phyloP scores from a whole-genome alignment of 1,139 yeast genomes.

The Diutina pseudorugosa region DNA sequence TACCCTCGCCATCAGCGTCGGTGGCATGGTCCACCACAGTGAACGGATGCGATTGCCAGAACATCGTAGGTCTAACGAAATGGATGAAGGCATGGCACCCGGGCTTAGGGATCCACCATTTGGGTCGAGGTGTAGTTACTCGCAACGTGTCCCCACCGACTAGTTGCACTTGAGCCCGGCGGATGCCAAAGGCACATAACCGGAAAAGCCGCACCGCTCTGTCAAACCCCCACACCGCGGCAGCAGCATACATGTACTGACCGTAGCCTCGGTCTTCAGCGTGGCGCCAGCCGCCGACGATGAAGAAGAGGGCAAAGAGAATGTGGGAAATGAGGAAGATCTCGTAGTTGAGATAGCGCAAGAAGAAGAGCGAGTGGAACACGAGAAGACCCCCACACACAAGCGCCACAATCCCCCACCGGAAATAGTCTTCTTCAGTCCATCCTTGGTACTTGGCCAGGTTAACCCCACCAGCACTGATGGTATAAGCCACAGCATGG shows the following conservation, averaged over 20 bases:
- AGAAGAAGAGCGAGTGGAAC: conserved; percentile 24
- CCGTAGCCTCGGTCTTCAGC: conserved; percentile 26
- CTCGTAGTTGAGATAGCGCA: conserved; percentile 34
- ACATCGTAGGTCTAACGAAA: conserved; percentile 37
- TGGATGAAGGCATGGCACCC: conserved; percentile 59
- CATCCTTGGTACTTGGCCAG: conserved; percentile 20
- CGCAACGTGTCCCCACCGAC: conserved; percentile 34
- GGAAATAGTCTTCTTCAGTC: conserved; percentile 24
- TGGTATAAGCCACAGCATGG: conserved; percentile 41
- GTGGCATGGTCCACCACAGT: conserved; percentile 20
- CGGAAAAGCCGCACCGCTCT: conserved; percentile 33
- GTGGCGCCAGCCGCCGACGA: conserved; percentile 36
- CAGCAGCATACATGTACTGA: conserved; percentile 21
- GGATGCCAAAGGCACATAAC: conserved; percentile 35
- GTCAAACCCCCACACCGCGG: conserved; percentile 34
- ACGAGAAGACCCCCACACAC: conserved; percentile 26
- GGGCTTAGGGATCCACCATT: conserved; percentile 33
- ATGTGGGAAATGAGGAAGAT: conserved; percentile 29
- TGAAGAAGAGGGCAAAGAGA: conserved; percentile 24
- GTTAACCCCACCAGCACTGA: conserved; percentile 21
- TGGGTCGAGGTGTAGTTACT: conserved; percentile 28
- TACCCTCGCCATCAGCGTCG: conserved; percentile 15
- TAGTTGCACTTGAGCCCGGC: conserved; percentile 35
- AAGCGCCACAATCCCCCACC: conserved; percentile 45
- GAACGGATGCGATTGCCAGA: conserved; percentile 69